Base-by-base conservation (phyloP, 2,329 filamentous ascomycete genomes). In the Lizonia empirigonia region DNA sequence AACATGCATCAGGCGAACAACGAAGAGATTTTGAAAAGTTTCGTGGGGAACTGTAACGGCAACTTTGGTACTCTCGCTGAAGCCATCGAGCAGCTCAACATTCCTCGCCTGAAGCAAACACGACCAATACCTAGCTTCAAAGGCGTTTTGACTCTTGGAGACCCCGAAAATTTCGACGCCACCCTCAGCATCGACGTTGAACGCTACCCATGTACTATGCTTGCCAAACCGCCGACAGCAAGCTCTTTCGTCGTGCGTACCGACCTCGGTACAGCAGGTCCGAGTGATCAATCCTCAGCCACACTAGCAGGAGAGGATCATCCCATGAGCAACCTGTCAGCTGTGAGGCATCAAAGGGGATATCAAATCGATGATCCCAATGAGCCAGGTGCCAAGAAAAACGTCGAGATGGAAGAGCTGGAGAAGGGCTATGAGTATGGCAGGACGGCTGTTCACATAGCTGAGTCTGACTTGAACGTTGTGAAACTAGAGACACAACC, bases 371-470 rank as follows among this genome's bases (percentile, higher is more conserved):
- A 87, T 29, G 90, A 97, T 55, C 82, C 87, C 5, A 78, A 82
- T 30, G 86, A 85, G 0, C 85, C 88, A 0, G 91, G 90, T 13
- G 89, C 89, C 10, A 96, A 93, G 74, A 82, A 81, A 45, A 90
- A 96, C 44, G 86, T 99, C 20, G 85, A 89, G 22, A 85, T 85
- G 50, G 91, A 96, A 12, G 84, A 90, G 13, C 80, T 99, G 29
- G 90, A 90, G n/a, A 96, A 91, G 70, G 94, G 94, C 0, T 99
- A 93, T 66, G 87, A 91, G 66, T 99, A 99, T 69, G 94, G 94
- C 36, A 84, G 91, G 49, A 97, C 93, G 0, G 91, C 90, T 2
- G 93, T 99, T 1, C 87, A 89, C 60, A 96, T 99, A 60, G 90
- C 85, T 59, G 87, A 92, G 62, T 88, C 88, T 0, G 93, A 99